Conservation (phyloP, 257 asterid genomes). For the Parsonsia alboflavescens region DNA sequence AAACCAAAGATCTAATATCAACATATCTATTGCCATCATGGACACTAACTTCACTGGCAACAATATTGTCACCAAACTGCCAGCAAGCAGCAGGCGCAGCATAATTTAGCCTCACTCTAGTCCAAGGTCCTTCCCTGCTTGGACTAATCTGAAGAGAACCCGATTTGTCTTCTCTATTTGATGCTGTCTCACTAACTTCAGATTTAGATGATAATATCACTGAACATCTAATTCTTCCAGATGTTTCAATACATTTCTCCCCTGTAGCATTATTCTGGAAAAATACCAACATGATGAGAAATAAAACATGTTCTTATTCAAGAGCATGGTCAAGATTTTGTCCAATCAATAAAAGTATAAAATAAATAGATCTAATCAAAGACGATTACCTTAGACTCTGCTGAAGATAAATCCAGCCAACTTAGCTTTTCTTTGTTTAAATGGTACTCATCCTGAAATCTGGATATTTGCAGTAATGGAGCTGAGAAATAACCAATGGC, state of each 20-base stretch:
- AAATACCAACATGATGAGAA: constrained; percentile 13
- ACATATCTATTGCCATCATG: constrained; percentile 71
- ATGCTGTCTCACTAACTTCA: constrained; percentile 35
- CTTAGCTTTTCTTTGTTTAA: constrained; percentile 37
- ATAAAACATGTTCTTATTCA: constrained; percentile 6
- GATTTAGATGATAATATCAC: constrained; percentile 46
- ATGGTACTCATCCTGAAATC: constrained; percentile 31
- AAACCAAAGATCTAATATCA: constrained; percentile 75
- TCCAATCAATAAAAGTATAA: constrained; percentile 1
- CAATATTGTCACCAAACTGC: constrained; percentile 67
- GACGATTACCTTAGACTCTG: constrained; percentile 51
- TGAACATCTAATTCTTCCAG: constrained; percentile 69
- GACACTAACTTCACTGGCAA: constrained; percentile 91
- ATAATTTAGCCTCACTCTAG: constrained; percentile 72
- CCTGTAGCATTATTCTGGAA: constrained; percentile 42
- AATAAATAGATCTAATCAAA: constrained; percentile 19
- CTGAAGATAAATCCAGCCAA: constrained; percentile 65
- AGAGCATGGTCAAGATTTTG: constrained; percentile 5
- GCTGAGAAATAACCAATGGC: constrained; percentile 60
- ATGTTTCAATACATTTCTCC: constrained; percentile 12
- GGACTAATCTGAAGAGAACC: constrained; percentile 88
- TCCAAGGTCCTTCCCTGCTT: constrained; percentile 86
- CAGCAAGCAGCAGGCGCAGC: constrained; percentile 95
- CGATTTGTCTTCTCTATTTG: constrained; percentile 34
- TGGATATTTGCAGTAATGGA: constrained; percentile 50